These are phyloP conservation scores for Cutaneotrichosporon curvatum DNA, from an alignment of 1,284 basidiomycete genomes.

Conservation along the genomic window DNA sequence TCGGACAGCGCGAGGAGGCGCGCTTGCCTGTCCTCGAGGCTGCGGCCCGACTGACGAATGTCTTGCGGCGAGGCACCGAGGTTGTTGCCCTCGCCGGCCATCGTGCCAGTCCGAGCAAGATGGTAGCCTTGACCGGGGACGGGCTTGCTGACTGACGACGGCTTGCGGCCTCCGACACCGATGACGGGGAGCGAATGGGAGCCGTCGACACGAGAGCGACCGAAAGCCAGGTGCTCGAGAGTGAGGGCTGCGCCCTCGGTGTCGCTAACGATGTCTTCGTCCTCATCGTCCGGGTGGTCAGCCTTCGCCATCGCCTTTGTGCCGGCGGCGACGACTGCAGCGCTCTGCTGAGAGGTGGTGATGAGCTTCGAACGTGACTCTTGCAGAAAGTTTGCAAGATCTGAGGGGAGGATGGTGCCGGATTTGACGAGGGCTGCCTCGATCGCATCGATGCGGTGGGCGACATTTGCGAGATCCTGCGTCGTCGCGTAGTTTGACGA, in stretches of 20 bases:
- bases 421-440: slow-evolving; percentile 41
- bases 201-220: slow-evolving; percentile 37
- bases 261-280: slow-evolving; percentile 35
- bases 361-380: slow-evolving; percentile 11
- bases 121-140: slow-evolving; percentile 39
- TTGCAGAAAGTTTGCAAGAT: slow-evolving; percentile 39
- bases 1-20: slow-evolving; percentile 35
- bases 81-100: slow-evolving; percentile 6
- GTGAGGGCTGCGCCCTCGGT: slow-evolving; percentile 47
- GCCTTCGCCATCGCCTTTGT: background rate
- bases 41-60: slow-evolving; percentile 3
- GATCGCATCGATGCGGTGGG: slow-evolving; percentile 44
- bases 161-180: slow-evolving; percentile 12
- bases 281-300: slow-evolving; percentile 4
- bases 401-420: slow-evolving; percentile 37
- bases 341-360: background rate
- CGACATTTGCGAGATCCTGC: slow-evolving; percentile 38
- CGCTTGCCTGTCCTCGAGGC: slow-evolving; percentile 24
- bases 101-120: slow-evolving; percentile 19
- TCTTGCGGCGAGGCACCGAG: background rate
- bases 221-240: slow-evolving; percentile 46
- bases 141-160: slow-evolving; percentile 23
- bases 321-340: slow-evolving; percentile 5
- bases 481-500: slow-evolving; percentile 42
- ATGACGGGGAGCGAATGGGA: slow-evolving; percentile 37